phyloP scores from a whole-genome alignment of 768 basidiomycete species.

The Ephemerocybe angulata region DNA sequence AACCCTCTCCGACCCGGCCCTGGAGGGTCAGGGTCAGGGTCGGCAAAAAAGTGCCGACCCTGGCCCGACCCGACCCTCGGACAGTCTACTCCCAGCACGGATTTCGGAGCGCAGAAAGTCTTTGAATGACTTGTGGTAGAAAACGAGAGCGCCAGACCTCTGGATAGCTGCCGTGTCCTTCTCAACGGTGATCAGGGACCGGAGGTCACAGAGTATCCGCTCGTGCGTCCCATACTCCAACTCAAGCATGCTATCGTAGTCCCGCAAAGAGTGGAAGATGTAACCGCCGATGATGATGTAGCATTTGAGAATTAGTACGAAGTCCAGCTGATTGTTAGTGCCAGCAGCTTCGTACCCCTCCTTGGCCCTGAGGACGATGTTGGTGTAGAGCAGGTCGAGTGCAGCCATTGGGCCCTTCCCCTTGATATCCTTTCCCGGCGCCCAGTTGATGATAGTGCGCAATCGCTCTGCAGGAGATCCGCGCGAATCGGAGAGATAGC shows the following conservation, averaged over 20 bases:
- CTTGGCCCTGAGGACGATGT: neutral
- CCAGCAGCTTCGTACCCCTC: neutral
- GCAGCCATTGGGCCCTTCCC: neutral
- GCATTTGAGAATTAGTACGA: neutral
- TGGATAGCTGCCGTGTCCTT: too few relatives aligned
- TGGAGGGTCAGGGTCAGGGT: too few relatives aligned
- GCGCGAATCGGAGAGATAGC: slow-evolving; percentile 13
- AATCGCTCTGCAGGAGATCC: neutral
- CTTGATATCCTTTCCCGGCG: neutral
- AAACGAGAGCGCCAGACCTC: too few relatives aligned
- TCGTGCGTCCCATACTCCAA: neutral
- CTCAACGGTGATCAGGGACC: too few relatives aligned
- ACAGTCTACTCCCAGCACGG: too few relatives aligned
- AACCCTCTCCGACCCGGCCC: too few relatives aligned
- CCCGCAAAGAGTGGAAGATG: too few relatives aligned
- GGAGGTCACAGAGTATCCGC: neutral
- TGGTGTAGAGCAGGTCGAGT: slow-evolving; percentile 6
- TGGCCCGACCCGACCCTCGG: too few relatives aligned
- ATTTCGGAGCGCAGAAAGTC: too few relatives aligned
- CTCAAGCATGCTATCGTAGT: neutral
- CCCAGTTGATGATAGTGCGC: neutral
- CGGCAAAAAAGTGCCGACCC: too few relatives aligned
- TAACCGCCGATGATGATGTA: neutral
- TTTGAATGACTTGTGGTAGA: too few relatives aligned
- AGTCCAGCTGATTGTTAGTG: neutral